phyloP scores from a whole-genome alignment of 352 stramenopile species.

The Globisporangium sylvaticum region DNA sequence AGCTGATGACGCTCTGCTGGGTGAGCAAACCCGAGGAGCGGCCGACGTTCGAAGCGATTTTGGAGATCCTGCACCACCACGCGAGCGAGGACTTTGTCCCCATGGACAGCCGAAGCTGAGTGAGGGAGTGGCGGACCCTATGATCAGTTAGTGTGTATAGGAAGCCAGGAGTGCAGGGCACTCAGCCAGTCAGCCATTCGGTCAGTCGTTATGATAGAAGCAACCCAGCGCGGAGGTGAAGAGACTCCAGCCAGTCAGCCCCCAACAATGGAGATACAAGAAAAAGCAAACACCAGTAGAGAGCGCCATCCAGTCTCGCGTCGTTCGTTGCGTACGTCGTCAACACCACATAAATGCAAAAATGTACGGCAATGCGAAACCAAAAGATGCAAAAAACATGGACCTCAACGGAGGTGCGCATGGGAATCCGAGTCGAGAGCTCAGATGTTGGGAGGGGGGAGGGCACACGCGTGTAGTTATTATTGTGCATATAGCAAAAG shows the following conservation, averaged over 20 bases:
- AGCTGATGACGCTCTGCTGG: slow-evolving; percentile 85
- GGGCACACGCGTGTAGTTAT: too few species aligned
- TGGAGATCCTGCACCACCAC: slow-evolving; percentile 59
- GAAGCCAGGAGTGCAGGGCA: too few species aligned
- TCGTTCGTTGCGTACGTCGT: neutral
- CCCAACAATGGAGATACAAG: neutral
- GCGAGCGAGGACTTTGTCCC: slow-evolving; percentile 17
- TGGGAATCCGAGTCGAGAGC: too few species aligned
- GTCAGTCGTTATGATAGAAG: neutral
- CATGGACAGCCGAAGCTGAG: slow-evolving; percentile 12
- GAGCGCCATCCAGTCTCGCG: neutral
- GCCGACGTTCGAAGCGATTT: slow-evolving; percentile 76
- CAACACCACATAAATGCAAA: neutral
- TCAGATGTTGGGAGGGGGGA: too few species aligned
- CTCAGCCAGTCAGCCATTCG: neutral
- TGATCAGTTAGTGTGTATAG: neutral
- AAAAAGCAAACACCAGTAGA: neutral
- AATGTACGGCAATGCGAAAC: neutral
- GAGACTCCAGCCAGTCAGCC: neutral
- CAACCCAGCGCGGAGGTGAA: neutral
- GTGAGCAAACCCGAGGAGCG: slow-evolving; percentile 67
- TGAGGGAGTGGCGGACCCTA: neutral
- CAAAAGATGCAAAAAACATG: too few species aligned
- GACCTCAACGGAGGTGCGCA: too few species aligned
- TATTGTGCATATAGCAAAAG: too few species aligned